Evolutionary conservation across 257 asterid species (phyloP), one percentile per base, ranked within the genome.

Genomic region (Ballota nigra): DNA sequence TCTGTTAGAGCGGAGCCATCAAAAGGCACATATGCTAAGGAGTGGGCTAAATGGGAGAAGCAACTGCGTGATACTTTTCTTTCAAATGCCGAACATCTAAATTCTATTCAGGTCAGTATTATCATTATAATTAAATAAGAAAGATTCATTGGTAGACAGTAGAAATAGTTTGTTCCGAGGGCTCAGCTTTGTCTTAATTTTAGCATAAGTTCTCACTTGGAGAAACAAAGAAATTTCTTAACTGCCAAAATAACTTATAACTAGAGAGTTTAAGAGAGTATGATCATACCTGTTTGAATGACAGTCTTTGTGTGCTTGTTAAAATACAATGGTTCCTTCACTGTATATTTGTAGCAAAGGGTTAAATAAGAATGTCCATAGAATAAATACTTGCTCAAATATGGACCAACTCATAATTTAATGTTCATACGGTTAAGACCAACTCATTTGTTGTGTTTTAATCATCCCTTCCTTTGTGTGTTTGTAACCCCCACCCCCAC

Each of bases 11-110:
- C 80, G 86, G 99, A 91, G 69, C 82, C 99, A 29, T 74, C 83
- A 55, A 94, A 94, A 86, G 99, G 97, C 76, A 67, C 91, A 59
- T 91, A 85, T 70, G 87, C 82, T 6, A 66, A 61, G 58, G 97
- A 88, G 80, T 91, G 99, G 99, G 78, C 82, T 31, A 85, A 86
- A 69, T 94, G 99, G 99, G 99, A 94, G 88, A 86, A 79, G 79
- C 77, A 82, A 61, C 68, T 94, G 79, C 93, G 99, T 4, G 87
- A 81, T 72, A 74, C 82, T 23, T 56, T 94, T 61, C 71, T 71
- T 68, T 81, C 80, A 16, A 86, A 89, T 84, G 87, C 86, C 0
- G 97, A 84, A 71, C 81, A 87, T 85, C 85, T 94, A 34, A 89
- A 79, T 73, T 89, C 97, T 78, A 76, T 94, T 68, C 99, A 94